Evolutionary conservation across 202 grass and related monocot species (phyloP).

Genomic region (Sporobolus alterniflorus): DNA sequence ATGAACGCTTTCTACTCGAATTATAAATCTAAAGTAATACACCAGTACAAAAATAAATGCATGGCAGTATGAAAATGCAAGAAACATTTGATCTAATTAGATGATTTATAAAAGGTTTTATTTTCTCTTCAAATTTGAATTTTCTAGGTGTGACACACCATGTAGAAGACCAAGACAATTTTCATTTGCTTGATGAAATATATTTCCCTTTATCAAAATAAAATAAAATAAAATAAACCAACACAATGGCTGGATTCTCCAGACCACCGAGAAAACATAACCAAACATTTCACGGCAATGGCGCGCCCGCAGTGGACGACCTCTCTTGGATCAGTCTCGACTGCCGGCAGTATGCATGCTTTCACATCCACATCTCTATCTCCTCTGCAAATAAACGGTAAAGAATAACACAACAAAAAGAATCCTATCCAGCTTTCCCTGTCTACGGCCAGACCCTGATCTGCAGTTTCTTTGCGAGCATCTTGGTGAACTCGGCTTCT

Average conservation of each 20-base stretch:
- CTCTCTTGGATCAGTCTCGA: conserved; percentile 58
- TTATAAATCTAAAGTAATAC: no score
- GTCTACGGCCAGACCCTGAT: not conserved
- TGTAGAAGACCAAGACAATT: no score
- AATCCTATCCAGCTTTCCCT: not conserved
- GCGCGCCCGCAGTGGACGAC: conserved; percentile 51
- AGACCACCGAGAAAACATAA: conserved; percentile 16
- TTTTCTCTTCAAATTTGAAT: no score
- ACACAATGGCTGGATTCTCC: conserved; percentile 50
- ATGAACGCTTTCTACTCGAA: no score
- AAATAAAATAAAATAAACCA: no score
- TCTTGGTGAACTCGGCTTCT: conserved; percentile 46
- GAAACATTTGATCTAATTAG: no score
- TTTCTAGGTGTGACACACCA: no score
- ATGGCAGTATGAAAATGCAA: no score
- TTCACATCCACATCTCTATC: not conserved
- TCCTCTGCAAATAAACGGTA: not conserved
- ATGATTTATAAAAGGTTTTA: no score
- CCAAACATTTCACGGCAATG: conserved; percentile 10
- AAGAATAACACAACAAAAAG: conserved; percentile 25
- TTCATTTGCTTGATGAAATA: conserved; percentile 14
- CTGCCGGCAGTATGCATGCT: conserved; percentile 29
- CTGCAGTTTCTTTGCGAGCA: conserved; percentile 41
- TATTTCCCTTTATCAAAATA: not conserved
- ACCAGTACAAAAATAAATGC: no score